phyloP scores from a whole-genome alignment of 768 basidiomycete genomes.

The Rubroboletus pulcherrimus region DNA sequence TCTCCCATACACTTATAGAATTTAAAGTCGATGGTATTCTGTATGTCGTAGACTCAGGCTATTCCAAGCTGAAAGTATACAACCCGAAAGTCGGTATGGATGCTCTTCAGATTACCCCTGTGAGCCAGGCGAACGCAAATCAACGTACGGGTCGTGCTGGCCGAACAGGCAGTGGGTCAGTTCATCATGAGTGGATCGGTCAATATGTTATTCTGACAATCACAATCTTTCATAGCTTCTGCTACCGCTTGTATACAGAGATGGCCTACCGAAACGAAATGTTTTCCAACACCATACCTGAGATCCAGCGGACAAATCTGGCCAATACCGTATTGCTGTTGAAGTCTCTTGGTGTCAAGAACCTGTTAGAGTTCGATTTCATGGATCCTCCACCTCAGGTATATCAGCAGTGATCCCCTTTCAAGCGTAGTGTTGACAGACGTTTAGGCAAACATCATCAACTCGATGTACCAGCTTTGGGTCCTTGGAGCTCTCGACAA shows the following conservation, averaged over 20 bases:
- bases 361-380: constrained; percentile 96
- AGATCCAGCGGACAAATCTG: constrained; percentile 96
- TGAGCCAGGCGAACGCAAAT: constrained; percentile 97
- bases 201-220: constrained; percentile 1
- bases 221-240: constrained; percentile 54
- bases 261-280: constrained; percentile 95
- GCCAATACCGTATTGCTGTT: constrained; percentile 94
- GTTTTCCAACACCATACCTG: constrained; percentile 94
- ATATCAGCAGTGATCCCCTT: constrained; percentile 6
- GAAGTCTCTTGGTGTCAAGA: constrained; percentile 96
- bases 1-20: constrained; percentile 2
- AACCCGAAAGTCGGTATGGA: constrained; percentile 99
- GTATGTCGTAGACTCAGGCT: constrained; percentile 95
- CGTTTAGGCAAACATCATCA: constrained; percentile 85
- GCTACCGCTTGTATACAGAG: constrained; percentile 96
- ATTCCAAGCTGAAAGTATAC: constrained; percentile 97
- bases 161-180: constrained; percentile 90
- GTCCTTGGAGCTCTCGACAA: constrained; percentile 97
- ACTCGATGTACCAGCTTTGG: constrained; percentile 99
- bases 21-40: constrained; percentile 89
- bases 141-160: constrained; percentile 96
- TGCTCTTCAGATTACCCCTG: constrained; percentile 96
- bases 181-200: constrained; percentile 4
- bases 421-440: background rate
- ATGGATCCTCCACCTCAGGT: constrained; percentile 99